These are phyloP conservation scores for Naganishia liquefaciens DNA, from an alignment of 1,284 basidiomycete genomes.

Conservation along the genomic window DNA sequence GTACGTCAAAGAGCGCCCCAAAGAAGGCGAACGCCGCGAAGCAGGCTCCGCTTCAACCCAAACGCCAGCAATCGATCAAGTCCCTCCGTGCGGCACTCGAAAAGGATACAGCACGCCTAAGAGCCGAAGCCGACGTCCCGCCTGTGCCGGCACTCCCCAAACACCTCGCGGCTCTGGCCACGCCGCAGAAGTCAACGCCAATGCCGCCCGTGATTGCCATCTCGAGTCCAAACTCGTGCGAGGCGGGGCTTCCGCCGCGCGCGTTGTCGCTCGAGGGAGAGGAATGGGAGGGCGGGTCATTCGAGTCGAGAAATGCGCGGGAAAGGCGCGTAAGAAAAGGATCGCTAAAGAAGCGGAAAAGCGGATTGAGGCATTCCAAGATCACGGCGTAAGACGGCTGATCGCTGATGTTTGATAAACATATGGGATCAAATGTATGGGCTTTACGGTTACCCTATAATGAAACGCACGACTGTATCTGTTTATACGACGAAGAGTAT, in stretches of 20 bases:
- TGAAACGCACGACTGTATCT: no score
- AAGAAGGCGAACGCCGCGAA: constrained; percentile 19
- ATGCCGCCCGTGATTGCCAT: constrained; percentile 46
- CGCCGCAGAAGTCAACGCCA: constrained; percentile 27
- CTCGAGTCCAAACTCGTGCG: constrained; percentile 48
- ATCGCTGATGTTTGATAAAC: background rate
- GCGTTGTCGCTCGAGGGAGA: constrained; percentile 50
- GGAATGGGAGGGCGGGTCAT: constrained; percentile 45
- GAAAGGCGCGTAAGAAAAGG: constrained; percentile 26
- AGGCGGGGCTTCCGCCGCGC: constrained; percentile 46
- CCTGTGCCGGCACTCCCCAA: constrained; percentile 40
- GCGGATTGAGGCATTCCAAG: constrained; percentile 23
- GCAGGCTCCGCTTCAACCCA: constrained; percentile 11
- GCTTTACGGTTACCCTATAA: no score
- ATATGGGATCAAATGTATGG: no score
- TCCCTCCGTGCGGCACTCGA: constrained; percentile 47
- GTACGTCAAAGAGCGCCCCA: constrained; percentile 13
- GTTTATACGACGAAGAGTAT: no score
- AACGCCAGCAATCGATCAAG: constrained; percentile 47
- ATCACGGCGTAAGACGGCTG: constrained; percentile 11
- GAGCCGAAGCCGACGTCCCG: constrained; percentile 42
- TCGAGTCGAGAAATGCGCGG: constrained; percentile 30
- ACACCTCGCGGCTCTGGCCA: constrained; percentile 13
- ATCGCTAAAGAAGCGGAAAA: constrained; percentile 7
- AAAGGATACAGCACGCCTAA: constrained; percentile 22